Base-by-base conservation (phyloP, 352 stramenopile genomes). In the Pythium brachiatum region DNA sequence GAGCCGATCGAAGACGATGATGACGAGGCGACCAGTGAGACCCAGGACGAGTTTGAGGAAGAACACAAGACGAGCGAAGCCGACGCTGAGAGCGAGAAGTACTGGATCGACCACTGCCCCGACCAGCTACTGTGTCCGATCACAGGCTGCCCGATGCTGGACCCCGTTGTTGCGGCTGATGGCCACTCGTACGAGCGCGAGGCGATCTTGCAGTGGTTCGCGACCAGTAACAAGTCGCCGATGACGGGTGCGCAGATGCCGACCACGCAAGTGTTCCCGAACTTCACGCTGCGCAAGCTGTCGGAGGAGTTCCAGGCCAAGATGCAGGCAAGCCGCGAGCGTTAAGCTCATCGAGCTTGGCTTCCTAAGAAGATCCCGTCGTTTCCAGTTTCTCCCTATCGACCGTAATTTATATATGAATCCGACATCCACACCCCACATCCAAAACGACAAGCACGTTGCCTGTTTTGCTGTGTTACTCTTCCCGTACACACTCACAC, bases 121-220 rank as follows among this genome's bases (percentile, higher is more conserved):
- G 79, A 88, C 38, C 80, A 90, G 64, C 72, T 92, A 23, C 82
- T 88, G 20, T 97, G 97, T 74, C 95, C 96, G 7, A 99, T 99
- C 58, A 98, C 94, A 9, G 84, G 93, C 23, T 87, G 92, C 51
- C 83, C 95, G n/a, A 98, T 99, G 94, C 56, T 88, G 18, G 95
- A 99, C 68, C 97, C 97, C 6, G 96, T 99, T 21, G 92, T 99
- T 9, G 94, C 95, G 43, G 90, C 90, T 7, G 97, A 99, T 70
- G 97, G 97, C n/a, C 94, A 99, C 68, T 98, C 95, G 23, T 99
- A 99, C 75, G 97, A 99, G 55, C 82, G 95, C 21, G 78, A 83
- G 47, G 96, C 95, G 7, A 99, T 99, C 64, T 55, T 83, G 68
- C 77, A 89, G 29, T 99, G 96, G 96, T 88, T 99, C 32, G 79